Base-by-base conservation (phyloP, 495 filamentous ascomycete species). In the Xylaria curta region DNA sequence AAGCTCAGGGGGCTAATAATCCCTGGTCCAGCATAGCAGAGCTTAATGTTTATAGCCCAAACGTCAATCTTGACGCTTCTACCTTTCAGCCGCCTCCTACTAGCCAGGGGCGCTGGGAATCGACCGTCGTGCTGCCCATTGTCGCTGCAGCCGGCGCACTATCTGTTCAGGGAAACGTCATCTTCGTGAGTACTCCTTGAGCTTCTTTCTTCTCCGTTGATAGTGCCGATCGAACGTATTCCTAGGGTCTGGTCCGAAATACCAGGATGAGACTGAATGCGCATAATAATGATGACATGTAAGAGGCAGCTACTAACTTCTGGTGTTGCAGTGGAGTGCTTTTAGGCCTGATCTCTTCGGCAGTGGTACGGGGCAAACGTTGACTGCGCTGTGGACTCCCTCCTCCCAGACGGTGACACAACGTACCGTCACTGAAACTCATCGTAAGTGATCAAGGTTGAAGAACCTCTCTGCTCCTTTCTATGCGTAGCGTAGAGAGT, bases 101-200 rank as follows among this genome's bases (percentile, higher is more conserved):
- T n/a, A 75, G 68, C 42, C 65, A 73, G 17, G 85, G 85, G 42
- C 42, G 75, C 44, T 89, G 87, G 87, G 81, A 81, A 8, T 77
- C 83, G 15, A 87, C 85, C 1, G 78, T 89, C 33, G 81, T 87
- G 44, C 82, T 89, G 42, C 87, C 87, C 17, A 72, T 89, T 9
- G 82, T 88, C 3, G 81, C 87, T 26, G 86, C 82, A 81, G 68
- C 68, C 8, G 68, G 46, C 1, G 68, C 68, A 21, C 21, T 70
- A 15, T 70, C 68, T 21, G 47, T 47, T 9, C 59, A 70, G 26
- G 68, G 68, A 12, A 40, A 70, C 33, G 19, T 70, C 9, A 40
- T 70, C 36, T 70, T 70, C 47, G 68, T 70, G 40, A 64, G 68
- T 56, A 3, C 7, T 63, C 9, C 15, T 13, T 13, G 10, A 31